Conservation (phyloP, 495 filamentous ascomycete genomes). For the Symbiotaphrina buchneri region DNA sequence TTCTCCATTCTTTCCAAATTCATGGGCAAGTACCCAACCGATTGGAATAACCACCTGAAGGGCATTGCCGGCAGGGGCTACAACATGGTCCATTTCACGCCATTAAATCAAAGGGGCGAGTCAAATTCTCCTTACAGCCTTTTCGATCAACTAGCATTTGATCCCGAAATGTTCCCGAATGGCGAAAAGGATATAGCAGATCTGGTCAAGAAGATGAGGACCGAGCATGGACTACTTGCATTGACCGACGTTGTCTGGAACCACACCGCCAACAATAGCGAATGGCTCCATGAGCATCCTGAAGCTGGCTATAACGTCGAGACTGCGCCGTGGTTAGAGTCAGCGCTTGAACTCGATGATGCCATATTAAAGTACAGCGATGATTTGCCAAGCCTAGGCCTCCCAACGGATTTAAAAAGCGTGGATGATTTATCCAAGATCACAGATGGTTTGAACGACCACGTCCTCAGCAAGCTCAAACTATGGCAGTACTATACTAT, state of each 20-base stretch:
- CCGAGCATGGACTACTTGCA: constrained; percentile 62
- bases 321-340: constrained; percentile 81
- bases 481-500: constrained; percentile 90
- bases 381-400: constrained; percentile 38
- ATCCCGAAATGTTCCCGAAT: constrained; percentile 57
- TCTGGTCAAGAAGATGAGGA: constrained; percentile 63
- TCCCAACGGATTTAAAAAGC: constrained; percentile 49
- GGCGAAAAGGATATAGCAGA: constrained; percentile 66
- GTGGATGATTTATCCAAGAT: constrained; percentile 57
- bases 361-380: constrained; percentile 57
- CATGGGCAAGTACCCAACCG: constrained; percentile 73
- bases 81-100: constrained; percentile 98
- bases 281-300: constrained; percentile 85
- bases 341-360: constrained; percentile 72
- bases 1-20: constrained; percentile 96
- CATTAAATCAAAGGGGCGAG: constrained; percentile 63
- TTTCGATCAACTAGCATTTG: constrained; percentile 77
- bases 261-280: constrained; percentile 88
- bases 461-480: constrained; percentile 49
- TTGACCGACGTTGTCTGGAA: constrained; percentile 97
- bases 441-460: constrained; percentile 64
- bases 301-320: constrained; percentile 89
- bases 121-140: constrained; percentile 97
- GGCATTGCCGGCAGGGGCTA: constrained; percentile 80
- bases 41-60: constrained; percentile 73